Evolutionary conservation across 2,329 filamentous ascomycete species (phyloP).

Genomic region (Fusarium euwallaceae): DNA sequence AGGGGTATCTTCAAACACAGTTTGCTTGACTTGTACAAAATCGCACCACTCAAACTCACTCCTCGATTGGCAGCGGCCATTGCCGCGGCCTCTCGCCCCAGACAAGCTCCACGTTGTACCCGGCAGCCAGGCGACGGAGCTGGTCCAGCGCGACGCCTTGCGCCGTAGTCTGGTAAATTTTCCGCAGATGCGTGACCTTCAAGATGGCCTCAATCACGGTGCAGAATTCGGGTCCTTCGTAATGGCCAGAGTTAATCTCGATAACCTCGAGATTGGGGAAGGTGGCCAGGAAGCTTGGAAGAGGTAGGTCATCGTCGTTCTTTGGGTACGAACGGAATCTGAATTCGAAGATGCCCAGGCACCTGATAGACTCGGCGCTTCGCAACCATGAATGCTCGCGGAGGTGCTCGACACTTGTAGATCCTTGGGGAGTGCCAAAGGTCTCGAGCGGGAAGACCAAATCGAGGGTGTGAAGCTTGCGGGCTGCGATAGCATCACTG

Average conservation of each 20-base stretch:
- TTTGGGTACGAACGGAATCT: constrained; percentile 49
- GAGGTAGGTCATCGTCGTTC: constrained; percentile 47
- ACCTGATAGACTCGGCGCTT: constrained; percentile 50
- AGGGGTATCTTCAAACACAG: neutral
- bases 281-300: constrained; percentile 52
- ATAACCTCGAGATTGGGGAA: constrained; percentile 55
- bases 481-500: constrained; percentile 41
- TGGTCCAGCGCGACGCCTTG: constrained; percentile 50
- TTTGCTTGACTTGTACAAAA: neutral
- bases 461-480: constrained; percentile 52
- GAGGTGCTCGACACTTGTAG: constrained; percentile 48
- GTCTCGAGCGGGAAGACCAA: constrained; percentile 52
- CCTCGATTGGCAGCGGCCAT: constrained; percentile 50
- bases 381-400: constrained; percentile 52
- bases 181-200: constrained; percentile 49
- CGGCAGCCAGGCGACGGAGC: constrained; percentile 40
- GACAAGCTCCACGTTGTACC: constrained; percentile 46
- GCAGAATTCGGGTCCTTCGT: constrained; percentile 48
- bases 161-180: constrained; percentile 51
- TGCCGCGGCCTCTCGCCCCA: constrained; percentile 47
- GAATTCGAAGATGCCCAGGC: constrained; percentile 53
- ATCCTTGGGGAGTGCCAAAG: constrained; percentile 41
- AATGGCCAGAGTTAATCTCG: constrained; percentile 51
- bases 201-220: constrained; percentile 49
- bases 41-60: neutral